Evolutionary conservation across 495 filamentous ascomycete species (phyloP).

Genomic region (Apiosordaria backusii): DNA sequence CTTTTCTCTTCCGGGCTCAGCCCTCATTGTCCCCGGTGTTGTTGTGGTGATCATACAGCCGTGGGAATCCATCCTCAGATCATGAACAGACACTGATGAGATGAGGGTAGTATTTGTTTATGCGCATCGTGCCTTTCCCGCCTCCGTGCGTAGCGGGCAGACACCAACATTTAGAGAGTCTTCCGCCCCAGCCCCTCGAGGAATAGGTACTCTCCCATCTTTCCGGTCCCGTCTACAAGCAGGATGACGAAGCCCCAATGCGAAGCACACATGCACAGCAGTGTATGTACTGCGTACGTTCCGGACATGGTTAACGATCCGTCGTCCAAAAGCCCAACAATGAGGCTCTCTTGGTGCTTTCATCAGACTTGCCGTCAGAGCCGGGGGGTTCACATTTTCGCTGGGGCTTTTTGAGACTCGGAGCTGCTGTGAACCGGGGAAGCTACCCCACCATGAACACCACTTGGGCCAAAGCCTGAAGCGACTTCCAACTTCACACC

Average conservation of each 20-base stretch:
- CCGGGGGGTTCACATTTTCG: not conserved
- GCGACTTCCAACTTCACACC: not conserved
- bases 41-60: constrained; percentile 8
- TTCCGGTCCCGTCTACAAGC: not conserved
- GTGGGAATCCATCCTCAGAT: not conserved
- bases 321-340: not conserved
- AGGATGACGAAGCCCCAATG: not conserved
- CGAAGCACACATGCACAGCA: not conserved
- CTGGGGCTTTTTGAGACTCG: constrained; percentile 5
- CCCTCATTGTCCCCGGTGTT: not conserved
- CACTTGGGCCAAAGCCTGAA: not conserved
- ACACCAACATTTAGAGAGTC: too few species aligned
- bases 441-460: not conserved
- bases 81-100: constrained; percentile 1
- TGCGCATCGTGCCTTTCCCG: not conserved
- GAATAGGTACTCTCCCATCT: not conserved
- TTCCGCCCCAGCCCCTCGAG: too few species aligned
- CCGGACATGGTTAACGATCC: too few species aligned
- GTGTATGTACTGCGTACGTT: too few species aligned
- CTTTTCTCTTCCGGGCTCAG: not conserved
- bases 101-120: constrained; percentile 3
- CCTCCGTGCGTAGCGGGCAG: too few species aligned
- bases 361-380: not conserved
- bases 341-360: not conserved
- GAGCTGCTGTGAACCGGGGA: constrained; percentile 7